Conservation (phyloP, 306 rosid species). For the Purshia tridentata region DNA sequence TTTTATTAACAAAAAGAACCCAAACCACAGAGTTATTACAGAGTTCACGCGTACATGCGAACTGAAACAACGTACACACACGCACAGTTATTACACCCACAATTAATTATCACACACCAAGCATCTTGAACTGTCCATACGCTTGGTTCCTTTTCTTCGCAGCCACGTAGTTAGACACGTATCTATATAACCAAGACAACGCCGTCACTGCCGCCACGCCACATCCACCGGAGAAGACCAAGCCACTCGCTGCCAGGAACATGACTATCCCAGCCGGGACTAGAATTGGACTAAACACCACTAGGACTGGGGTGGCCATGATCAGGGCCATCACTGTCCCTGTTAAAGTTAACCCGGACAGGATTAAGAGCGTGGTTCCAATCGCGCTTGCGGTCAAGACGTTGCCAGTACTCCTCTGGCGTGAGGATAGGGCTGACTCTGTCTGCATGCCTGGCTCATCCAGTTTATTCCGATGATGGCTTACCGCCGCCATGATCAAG, state of each 20-base stretch:
- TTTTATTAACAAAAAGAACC: too few species aligned
- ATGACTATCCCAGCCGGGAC: constrained; percentile 44
- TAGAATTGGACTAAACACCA: constrained; percentile 59
- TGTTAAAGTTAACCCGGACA: constrained; percentile 50
- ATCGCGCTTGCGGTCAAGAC: constrained; percentile 52
- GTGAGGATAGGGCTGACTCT: constrained; percentile 24
- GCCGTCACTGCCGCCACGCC: constrained; percentile 52
- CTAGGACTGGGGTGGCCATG: constrained; percentile 59
- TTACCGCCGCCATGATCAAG: background rate
- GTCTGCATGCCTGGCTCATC: too few species aligned
- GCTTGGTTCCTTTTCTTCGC: constrained; percentile 38
- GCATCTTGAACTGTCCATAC: constrained; percentile 16
- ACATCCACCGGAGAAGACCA: constrained; percentile 52
- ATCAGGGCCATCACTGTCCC: constrained; percentile 52
- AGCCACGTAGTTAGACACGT: constrained; percentile 28
- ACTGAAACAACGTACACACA: too few species aligned
- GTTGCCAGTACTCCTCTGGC: constrained; percentile 36
- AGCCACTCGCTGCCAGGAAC: constrained; percentile 38
- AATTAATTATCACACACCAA: too few species aligned
- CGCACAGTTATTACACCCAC: too few species aligned
- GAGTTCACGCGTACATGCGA: too few species aligned
- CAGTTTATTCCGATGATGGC: too few species aligned
- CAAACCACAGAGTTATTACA: too few species aligned
- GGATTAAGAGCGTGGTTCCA: constrained; percentile 46
- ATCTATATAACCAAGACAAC: constrained; percentile 54